Evolutionary conservation across 163 green algal species (phyloP).

Genomic region (Chloroidium sp.): DNA sequence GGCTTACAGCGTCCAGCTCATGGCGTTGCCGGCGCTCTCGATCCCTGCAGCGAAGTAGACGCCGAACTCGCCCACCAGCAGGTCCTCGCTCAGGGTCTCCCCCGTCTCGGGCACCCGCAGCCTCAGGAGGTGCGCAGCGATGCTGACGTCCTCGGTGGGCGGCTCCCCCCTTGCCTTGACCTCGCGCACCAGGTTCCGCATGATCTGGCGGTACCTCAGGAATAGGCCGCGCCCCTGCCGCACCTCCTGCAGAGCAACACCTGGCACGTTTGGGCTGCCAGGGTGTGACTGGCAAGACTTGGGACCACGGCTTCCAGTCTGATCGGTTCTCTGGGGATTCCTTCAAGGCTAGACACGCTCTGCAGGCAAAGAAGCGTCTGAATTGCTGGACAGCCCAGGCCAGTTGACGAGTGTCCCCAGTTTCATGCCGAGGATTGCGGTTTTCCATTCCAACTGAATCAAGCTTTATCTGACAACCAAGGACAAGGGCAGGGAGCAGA

Average conservation of each 20-base stretch:
- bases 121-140: conserved; percentile 32
- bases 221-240: conserved; percentile 5
- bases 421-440: too few relatives aligned
- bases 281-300: too few relatives aligned
- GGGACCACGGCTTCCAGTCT: too few relatives aligned
- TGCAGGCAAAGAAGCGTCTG: too few relatives aligned
- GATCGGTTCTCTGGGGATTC: too few relatives aligned
- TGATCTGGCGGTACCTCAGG: conserved; percentile 7
- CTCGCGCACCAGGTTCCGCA: conserved; percentile 12
- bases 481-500: too few relatives aligned
- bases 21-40: conserved; percentile 45
- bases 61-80: conserved; percentile 35
- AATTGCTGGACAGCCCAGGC: too few relatives aligned
- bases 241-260: conserved; percentile 13
- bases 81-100: conserved; percentile 18
- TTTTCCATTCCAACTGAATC: too few relatives aligned
- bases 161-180: conserved; percentile 14
- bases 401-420: too few relatives aligned
- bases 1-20: conserved; percentile 31
- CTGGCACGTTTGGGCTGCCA: too few relatives aligned
- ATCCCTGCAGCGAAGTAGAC: conserved; percentile 38
- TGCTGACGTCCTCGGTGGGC: conserved; percentile 12
- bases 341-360: too few relatives aligned
- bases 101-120: conserved; percentile 25
- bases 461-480: too few relatives aligned